Conservation (phyloP, 345 rosid genomes). For the Pseudoturritis turrita region DNA sequence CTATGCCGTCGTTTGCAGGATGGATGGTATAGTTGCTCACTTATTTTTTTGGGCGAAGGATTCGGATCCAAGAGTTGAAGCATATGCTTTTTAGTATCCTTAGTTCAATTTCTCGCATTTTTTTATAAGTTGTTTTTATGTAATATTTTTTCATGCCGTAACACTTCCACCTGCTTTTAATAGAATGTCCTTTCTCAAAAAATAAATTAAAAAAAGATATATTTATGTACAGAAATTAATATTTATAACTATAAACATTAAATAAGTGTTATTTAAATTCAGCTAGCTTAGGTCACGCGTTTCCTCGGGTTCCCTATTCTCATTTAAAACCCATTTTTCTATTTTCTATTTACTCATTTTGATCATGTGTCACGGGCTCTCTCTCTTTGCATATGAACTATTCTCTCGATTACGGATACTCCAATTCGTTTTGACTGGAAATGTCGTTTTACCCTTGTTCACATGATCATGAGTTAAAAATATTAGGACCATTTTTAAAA, state of each 20-base stretch:
- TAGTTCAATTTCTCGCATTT: no score
- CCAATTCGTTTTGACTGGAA: not conserved
- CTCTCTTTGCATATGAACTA: constrained; percentile 4
- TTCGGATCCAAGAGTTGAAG: no score
- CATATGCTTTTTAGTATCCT: no score
- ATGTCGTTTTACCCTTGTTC: not conserved
- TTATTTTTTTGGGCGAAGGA: no score
- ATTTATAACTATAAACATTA: not conserved
- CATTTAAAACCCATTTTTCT: constrained; percentile 24
- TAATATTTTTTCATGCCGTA: no score
- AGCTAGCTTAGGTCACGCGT: constrained; percentile 45
- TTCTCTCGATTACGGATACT: not conserved
- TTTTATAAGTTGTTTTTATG: no score
- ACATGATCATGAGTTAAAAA: not conserved
- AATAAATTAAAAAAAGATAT: no score
- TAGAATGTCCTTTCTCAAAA: no score
- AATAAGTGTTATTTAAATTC: not conserved
- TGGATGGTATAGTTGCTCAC: no score
- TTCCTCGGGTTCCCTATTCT: constrained; percentile 62
- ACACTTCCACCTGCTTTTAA: no score
- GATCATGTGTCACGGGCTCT: constrained; percentile 5
- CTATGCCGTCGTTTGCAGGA: no score
- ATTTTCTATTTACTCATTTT: constrained; percentile 22
- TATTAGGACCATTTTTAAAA: not conserved
- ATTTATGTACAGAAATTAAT: not conserved